Evolutionary conservation across 306 rosid species (phyloP).

Genomic region (Cucumis melo): DNA sequence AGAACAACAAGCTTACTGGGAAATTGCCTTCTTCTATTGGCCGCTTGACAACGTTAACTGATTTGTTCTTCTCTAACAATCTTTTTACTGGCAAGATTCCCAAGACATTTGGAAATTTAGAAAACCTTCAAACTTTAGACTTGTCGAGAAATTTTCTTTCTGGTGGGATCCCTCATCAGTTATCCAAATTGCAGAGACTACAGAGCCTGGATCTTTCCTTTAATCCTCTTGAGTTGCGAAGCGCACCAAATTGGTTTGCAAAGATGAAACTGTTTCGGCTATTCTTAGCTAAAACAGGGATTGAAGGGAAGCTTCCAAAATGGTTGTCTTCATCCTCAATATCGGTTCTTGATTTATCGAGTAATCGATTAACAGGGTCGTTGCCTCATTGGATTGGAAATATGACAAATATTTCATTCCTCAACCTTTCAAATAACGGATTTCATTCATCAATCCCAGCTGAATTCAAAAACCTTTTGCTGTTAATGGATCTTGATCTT

Average conservation of each 20-base stretch:
- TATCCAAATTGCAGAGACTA: conserved; percentile 21
- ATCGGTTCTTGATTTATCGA: conserved; percentile 38
- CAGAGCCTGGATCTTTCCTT: conserved; percentile 36
- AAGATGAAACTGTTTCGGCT: conserved; percentile 32
- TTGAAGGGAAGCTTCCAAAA: conserved; percentile 29
- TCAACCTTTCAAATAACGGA: conserved; percentile 38
- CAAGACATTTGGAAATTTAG: conserved; percentile 29
- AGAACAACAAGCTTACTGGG: conserved; percentile 38
- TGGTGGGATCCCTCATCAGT: conserved; percentile 31
- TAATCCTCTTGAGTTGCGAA: conserved; percentile 30
- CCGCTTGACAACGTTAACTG: conserved; percentile 23
- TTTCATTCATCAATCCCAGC: conserved; percentile 34
- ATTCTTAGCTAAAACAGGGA: conserved; percentile 30
- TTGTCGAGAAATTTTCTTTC: conserved; percentile 25
- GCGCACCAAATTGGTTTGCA: conserved; percentile 33
- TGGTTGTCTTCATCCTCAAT: conserved; percentile 40
- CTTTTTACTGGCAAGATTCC: conserved; percentile 35
- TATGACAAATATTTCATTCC: conserved; percentile 39
- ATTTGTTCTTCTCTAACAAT: conserved; percentile 39
- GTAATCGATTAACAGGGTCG: conserved; percentile 27
- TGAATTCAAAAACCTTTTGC: conserved; percentile 24
- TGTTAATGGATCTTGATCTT: conserved; percentile 39
- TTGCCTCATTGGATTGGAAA: conserved; percentile 54
- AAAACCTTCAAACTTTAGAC: conserved; percentile 28
- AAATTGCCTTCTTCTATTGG: conserved; percentile 39